phyloP scores from a whole-genome alignment of 352 stramenopile genomes.

The Globisporangium emineosum region DNA sequence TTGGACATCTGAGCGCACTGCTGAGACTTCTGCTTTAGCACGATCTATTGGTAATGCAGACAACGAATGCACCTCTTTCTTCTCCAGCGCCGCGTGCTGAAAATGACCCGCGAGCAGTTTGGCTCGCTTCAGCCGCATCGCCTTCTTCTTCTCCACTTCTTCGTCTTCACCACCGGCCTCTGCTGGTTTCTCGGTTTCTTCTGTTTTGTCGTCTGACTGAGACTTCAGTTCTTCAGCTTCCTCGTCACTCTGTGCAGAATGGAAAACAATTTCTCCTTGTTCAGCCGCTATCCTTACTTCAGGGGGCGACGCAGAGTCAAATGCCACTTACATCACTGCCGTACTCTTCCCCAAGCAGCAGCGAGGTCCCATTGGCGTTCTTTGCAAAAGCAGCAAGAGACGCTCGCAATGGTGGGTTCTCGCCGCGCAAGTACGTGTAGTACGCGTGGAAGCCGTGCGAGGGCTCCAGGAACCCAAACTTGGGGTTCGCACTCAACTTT shows the following conservation, averaged over 20 bases:
- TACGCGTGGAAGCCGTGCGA: conserved; percentile 35
- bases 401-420: conserved; percentile 20
- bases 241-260: conserved; percentile 23
- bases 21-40: background rate
- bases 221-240: background rate
- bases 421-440: conserved; percentile 45
- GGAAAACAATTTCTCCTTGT: no score
- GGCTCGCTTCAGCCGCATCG: conserved; percentile 20
- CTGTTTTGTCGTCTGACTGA: background rate
- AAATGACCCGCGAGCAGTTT: conserved; percentile 21
- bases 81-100: conserved; percentile 11
- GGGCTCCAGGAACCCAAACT: conserved; percentile 36
- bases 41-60: no score
- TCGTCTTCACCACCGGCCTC: background rate
- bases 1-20: background rate
- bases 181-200: background rate
- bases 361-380: conserved; percentile 4
- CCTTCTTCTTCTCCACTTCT: conserved; percentile 17
- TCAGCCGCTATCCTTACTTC: no score
- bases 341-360: conserved; percentile 46
- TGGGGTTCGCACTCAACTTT: conserved; percentile 30
- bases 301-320: background rate
- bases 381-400: background rate
- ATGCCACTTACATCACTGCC: conserved; percentile 25
- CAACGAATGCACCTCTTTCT: background rate